Evolutionary conservation across 129 eudicot species (phyloP).

Genomic region (sunflower (Helianthus annuus)): HanXRQr2.0-SUNRISE NC_035434.2:174148345-174148844

Average conservation of each 20-base stretch:
- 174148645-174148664: conserved; percentile 50
- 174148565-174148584: conserved; percentile 89
- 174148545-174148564: conserved; percentile 89
- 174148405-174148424: conserved; percentile 18
- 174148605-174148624: conserved; percentile 94
- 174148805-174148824: conserved; percentile 92
- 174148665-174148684: conserved; percentile 69
- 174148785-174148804: conserved; percentile 79
- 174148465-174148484: conserved; percentile 75
- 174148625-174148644: conserved; percentile 82
- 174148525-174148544: conserved; percentile 59
- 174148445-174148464: conserved; percentile 88
- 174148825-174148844: conserved; percentile 74
- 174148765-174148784: conserved; percentile 73
- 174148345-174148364: not conserved
- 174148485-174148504: conserved; percentile 97
- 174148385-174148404: not conserved
- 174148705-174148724: conserved; percentile 71
- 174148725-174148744: conserved; percentile 59
- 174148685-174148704: conserved; percentile 67
- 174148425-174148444: conserved; percentile 53
- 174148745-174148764: conserved; percentile 74
- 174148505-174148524: conserved; percentile 90
- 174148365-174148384: conserved; percentile 23
- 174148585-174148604: conserved; percentile 76